Evolutionary conservation across 2,329 filamentous ascomycete genomes (phyloP).

Genomic region (Tolypocladium amazonense): DNA sequence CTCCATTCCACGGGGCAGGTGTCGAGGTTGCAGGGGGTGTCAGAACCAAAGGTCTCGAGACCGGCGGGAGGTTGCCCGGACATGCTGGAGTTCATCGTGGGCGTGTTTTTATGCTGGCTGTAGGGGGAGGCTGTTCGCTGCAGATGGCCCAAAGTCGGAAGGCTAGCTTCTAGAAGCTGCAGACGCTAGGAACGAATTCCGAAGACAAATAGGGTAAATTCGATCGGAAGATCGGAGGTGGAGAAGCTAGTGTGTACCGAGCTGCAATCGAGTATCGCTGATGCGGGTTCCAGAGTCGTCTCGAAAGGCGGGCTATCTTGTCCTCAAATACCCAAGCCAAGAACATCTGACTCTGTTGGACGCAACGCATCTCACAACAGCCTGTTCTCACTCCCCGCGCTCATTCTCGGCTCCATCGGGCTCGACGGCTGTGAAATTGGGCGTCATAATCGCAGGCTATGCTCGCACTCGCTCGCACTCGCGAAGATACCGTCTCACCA

Average conservation of each 20-base stretch:
- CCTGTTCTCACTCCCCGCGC: neutral
- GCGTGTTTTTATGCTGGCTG: neutral
- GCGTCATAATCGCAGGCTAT: neutral
- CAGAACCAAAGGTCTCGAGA: conserved; percentile 28
- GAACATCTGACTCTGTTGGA: neutral
- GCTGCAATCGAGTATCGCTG: neutral
- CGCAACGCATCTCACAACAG: neutral
- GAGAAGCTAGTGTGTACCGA: neutral
- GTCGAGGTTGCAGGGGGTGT: conserved; percentile 35
- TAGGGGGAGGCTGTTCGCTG: neutral
- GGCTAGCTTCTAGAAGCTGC: neutral
- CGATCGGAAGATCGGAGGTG: neutral
- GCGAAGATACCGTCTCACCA: no score
- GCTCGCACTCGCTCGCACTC: no score
- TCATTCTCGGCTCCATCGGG: neutral
- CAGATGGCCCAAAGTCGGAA: neutral
- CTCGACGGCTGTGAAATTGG: neutral
- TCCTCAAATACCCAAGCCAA: neutral
- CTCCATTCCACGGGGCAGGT: conserved; percentile 34
- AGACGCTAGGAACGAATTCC: neutral
- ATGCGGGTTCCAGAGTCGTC: neutral
- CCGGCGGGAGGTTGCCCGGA: conserved; percentile 4
- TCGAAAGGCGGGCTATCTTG: neutral
- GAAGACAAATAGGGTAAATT: neutral
- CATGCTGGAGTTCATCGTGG: neutral